Evolutionary conservation across 352 stramenopile species (phyloP).

Genomic region (Pythium periplocum): DNA sequence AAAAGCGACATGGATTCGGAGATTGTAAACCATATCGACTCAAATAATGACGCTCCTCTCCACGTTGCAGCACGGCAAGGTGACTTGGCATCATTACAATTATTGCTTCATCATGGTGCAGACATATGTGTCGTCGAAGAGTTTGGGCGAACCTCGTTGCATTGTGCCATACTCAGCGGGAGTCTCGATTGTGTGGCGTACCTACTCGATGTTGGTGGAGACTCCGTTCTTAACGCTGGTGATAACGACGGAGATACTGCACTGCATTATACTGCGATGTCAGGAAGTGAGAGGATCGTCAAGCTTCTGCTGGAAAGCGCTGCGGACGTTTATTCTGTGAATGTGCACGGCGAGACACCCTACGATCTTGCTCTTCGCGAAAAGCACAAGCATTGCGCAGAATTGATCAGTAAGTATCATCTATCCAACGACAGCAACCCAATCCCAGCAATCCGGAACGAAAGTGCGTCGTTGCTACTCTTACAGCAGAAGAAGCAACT

Average conservation of each 20-base stretch:
- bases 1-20: conserved; percentile 85
- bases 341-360: conserved; percentile 55
- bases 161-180: conserved; percentile 60
- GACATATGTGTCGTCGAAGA: conserved; percentile 82
- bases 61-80: conserved; percentile 69
- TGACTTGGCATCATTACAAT: conserved; percentile 64
- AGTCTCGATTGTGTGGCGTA: conserved; percentile 72
- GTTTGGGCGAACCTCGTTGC: conserved; percentile 73
- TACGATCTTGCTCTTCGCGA: conserved; percentile 57
- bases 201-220: conserved; percentile 75
- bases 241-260: conserved; percentile 74
- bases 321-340: conserved; percentile 56
- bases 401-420: conserved; percentile 57
- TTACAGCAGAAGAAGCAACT: conserved; percentile 6
- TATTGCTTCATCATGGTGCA: conserved; percentile 72
- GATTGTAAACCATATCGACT: conserved; percentile 85
- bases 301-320: conserved; percentile 74
- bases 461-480: conserved; percentile 37
- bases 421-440: conserved; percentile 20
- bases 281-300: conserved; percentile 56
- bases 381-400: conserved; percentile 37
- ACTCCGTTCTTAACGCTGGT: conserved; percentile 74
- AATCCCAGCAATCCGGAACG: conserved; percentile 30
- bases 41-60: conserved; percentile 71
- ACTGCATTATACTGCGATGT: conserved; percentile 65